Conservation (phyloP, 2,329 filamentous ascomycete genomes). For the Hortaea werneckii region DNA sequence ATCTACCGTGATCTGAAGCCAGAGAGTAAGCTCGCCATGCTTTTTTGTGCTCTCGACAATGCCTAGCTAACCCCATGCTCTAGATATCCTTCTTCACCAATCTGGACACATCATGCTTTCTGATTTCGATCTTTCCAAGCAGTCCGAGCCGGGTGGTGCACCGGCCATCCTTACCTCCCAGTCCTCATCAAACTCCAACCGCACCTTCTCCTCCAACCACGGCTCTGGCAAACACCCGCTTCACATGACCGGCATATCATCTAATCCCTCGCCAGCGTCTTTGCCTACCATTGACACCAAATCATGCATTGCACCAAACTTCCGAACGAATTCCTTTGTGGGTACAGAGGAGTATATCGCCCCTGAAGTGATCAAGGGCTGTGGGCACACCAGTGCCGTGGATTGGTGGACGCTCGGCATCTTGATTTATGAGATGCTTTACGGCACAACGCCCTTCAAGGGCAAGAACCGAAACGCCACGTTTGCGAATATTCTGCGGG, state of each 20-base stretch:
- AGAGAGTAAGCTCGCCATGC: slow-evolving; percentile 60
- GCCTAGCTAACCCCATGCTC: background rate
- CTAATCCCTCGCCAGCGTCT: slow-evolving; percentile 44
- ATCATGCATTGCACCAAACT: slow-evolving; percentile 85
- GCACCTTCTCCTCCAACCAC: slow-evolving; percentile 57
- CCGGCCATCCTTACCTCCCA: slow-evolving; percentile 84
- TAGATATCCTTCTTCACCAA: slow-evolving; percentile 93
- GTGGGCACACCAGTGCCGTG: slow-evolving; percentile 93
- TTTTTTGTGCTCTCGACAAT: background rate
- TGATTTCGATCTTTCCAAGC: slow-evolving; percentile 96
- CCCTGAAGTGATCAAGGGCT: slow-evolving; percentile 96
- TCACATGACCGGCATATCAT: no score
- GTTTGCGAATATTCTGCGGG: slow-evolving; percentile 90
- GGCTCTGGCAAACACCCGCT: no score
- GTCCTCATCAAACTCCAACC: slow-evolving; percentile 34
- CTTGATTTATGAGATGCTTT: slow-evolving; percentile 97
- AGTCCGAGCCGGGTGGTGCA: slow-evolving; percentile 89
- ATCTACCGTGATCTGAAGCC: slow-evolving; percentile 97
- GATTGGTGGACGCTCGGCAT: slow-evolving; percentile 99
- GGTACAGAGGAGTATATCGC: slow-evolving; percentile 99
- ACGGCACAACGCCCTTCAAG: slow-evolving; percentile 97
- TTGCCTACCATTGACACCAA: slow-evolving; percentile 97
- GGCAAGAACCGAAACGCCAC: slow-evolving; percentile 98
- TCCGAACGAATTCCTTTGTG: slow-evolving; percentile 96
- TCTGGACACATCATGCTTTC: slow-evolving; percentile 99